Percentiles rank a stretch among this genome's conserved stretches.
Conservation (phyloP, 2,329 filamentous ascomycete genomes). For the Cordyceps militaris region DNA sequence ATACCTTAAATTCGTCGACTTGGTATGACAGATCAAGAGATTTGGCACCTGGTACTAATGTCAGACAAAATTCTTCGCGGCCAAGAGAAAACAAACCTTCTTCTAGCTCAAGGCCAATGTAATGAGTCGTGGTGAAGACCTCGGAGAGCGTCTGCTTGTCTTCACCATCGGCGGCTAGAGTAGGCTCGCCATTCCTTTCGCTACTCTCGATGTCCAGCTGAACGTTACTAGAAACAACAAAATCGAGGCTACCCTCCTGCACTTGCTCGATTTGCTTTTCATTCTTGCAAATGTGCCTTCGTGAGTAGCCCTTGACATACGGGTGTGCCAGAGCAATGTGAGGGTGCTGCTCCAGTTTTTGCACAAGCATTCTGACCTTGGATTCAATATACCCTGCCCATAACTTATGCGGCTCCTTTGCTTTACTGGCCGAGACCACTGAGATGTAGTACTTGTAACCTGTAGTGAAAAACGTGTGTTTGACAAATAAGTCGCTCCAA, state of each 20-base stretch:
- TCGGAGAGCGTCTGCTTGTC: constrained; percentile 32
- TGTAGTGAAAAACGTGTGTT: constrained; percentile 87
- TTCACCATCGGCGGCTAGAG: constrained; percentile 40
- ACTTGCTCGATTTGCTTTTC: constrained; percentile 46
- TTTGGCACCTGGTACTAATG: constrained; percentile 48
- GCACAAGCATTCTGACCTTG: constrained; percentile 79
- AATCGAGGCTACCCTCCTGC: constrained; percentile 45
- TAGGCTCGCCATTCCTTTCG: constrained; percentile 37
- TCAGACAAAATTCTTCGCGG: not conserved
- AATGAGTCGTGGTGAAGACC: constrained; percentile 87
- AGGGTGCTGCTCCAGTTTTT: constrained; percentile 71
- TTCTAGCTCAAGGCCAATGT: constrained; percentile 78
- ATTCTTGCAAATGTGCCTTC: constrained; percentile 63
- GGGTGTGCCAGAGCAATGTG: constrained; percentile 80
- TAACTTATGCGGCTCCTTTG: constrained; percentile 73
- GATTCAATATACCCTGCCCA: constrained; percentile 94
- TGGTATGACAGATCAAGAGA: constrained; percentile 72
- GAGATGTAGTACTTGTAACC: constrained; percentile 95
- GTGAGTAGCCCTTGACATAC: constrained; percentile 88
- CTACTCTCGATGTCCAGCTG: constrained; percentile 11
- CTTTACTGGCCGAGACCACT: constrained; percentile 74
- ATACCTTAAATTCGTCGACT: constrained; percentile 79
- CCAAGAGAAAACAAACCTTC: constrained; percentile 50
- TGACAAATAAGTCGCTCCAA: constrained; percentile 84
- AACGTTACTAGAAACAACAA: constrained; percentile 35